Base-by-base conservation (phyloP, 352 stramenopile genomes). In the Thraustotheca clavata region DNA sequence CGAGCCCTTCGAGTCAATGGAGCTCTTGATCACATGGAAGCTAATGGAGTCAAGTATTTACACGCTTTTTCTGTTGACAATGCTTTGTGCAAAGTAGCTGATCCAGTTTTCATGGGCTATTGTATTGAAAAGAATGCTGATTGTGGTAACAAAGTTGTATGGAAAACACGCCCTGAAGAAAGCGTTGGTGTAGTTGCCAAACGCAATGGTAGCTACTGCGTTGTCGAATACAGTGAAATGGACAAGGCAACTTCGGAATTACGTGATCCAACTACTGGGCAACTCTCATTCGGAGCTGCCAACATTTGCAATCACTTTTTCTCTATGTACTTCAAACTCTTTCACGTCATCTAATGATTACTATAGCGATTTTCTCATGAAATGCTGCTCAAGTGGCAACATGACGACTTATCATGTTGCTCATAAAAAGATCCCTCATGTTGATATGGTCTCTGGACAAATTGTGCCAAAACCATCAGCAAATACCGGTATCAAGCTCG, bases 271-370 rank as follows among this genome's bases (percentile, higher is more conserved):
- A 67, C 29, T 49, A 94, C 73, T 2, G 92, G 91, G 16, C 81
- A 88, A 54, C 81, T 99, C 14, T 70, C 89, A 0, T 99, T 96
- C 73, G 91, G 95, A 14, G 94, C 94, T 1, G 96, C 88, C 24
- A 99, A 99, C 70, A 98, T 99, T 72, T 99, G 96, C 87, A 98
- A 98, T 82, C 96, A 99, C 73, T 98, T 97, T 67, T 99, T 96
- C 71, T 93, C 87, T 2, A 59, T 97, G 36, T 91, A 86, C 35
- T 67, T 27, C 11, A 47, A 31, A 16, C 50, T 12, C 1, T 31
- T 24, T 20, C 8, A n/a, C 3, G 5, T 4, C 55, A n/a, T 33
- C 55, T 63, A 26, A 54, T 49, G 54, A 59, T 26, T 63, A 26
- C 29, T 35, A 27, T 47, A 85, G 76, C 31, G 79, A 88, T 47